A percentile compares a stretch with the other conserved stretches of the same genome.
These are phyloP conservation scores for Rhododendron mucronatum DNA, from an alignment of 148 eudicot species.

Conservation along the genomic window DNA sequence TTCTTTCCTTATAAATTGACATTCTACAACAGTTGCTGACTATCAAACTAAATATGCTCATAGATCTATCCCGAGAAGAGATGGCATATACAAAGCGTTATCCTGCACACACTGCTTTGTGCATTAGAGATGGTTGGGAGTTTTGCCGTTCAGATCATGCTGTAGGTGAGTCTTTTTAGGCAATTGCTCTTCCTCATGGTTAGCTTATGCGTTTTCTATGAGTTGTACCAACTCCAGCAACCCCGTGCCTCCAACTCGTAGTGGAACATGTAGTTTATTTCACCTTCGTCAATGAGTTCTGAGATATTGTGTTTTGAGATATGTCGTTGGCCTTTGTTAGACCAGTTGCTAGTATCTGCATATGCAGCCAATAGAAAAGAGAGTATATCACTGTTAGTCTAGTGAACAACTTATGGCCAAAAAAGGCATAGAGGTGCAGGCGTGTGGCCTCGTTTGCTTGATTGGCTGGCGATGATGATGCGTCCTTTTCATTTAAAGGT, in stretches of 20 bases:
- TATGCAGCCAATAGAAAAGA: neutral
- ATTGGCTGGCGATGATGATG: neutral
- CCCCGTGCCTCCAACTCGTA: neutral
- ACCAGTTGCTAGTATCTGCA: neutral
- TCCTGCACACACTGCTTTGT: conserved; percentile 76
- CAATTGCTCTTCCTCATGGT: conserved; percentile 3
- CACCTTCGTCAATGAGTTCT: neutral
- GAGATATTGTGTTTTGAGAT: neutral
- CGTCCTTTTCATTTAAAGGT: neutral
- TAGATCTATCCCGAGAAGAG: conserved; percentile 80
- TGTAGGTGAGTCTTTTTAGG: conserved; percentile 50
- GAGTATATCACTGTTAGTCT: neutral
- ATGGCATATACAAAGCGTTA: conserved; percentile 69
- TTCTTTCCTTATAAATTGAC: neutral
- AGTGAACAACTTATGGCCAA: neutral
- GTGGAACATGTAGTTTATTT: neutral
- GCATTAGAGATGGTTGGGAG: conserved; percentile 94
- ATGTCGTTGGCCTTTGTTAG: neutral
- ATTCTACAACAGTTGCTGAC: conserved; percentile 15
- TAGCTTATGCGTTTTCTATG: neutral
- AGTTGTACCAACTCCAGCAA: neutral
- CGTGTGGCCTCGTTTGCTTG: neutral
- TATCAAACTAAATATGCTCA: conserved; percentile 18
- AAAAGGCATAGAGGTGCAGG: neutral
- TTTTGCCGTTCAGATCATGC: conserved; percentile 78